Base-by-base conservation (phyloP, 2,329 filamentous ascomycete species). In the Epichloe aotearoae region DNA sequence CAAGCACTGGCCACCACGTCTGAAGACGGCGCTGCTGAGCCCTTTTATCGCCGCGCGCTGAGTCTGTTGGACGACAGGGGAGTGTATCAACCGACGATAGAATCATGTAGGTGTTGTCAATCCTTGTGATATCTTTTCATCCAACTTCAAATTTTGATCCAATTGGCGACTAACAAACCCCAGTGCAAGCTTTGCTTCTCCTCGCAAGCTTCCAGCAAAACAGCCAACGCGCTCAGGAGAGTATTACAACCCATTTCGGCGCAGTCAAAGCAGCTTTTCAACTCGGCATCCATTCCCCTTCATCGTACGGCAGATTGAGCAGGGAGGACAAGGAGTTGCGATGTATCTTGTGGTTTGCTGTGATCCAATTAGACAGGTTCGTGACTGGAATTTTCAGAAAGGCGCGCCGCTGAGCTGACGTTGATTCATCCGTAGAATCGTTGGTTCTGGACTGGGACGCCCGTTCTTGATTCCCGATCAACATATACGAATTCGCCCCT, bases 201-300 rank as follows among this genome's bases (percentile, higher is more conserved):
- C 53, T 66, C 2, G 55, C 59, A 2, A 63, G 56, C 37, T 67
- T 62, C 38, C 61, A 66, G 34, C 64, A 67, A 45, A 66, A 65
- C 37, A 65, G 55, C n/a, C 62, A 65, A 44, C 56, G 63, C 3
- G 61, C 64, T 7, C 62, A 63, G 50, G 61, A 63, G 26, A 66
- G 63, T 46, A 59, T 61, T 52, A 58, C 62, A 3, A 59, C 59
- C 1, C 63, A 66, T 45, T 59, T 61, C 1, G 54, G 65, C 2
- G 58, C 59, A 1, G 64, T 67, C 39, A 63, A 64, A 33, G 56
- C 61, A 0, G 55, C 62, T 1, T 66, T 64, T 45, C 64, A 66
- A 46, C 57, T 67, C 2, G 65, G 64, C 5, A 55, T 67, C 20
- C 64, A 67, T 50, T 61, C 64, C 4, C 59, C 58, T 1, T 58